Base-by-base conservation (phyloP, 1,284 basidiomycete species). In the Cutaneotrichosporon spelunceum region DNA sequence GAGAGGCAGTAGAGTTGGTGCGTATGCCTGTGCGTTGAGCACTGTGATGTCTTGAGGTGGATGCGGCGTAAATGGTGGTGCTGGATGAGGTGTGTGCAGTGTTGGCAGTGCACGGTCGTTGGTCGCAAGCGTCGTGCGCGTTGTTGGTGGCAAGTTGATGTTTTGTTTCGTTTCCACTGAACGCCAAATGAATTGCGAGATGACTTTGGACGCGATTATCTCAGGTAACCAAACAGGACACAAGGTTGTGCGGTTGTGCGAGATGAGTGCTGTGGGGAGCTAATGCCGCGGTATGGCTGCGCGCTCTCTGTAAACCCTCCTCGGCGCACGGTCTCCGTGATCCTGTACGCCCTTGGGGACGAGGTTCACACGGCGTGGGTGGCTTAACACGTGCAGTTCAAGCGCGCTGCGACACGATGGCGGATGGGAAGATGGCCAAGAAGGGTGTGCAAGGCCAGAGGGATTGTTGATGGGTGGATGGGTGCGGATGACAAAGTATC, bases 401-500 rank as follows among this genome's bases (percentile, higher is more conserved):
- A 27, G 48, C 13, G 27, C 48, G 48, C 24, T 27, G 26, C 24
- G 26, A 50, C 48, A 27, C 48, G 45, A 48, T 48, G 45, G 45
- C 21, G 29, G 23, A 33, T 34, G 23, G 33, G 6, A 10, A 23
- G 52, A 34, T 53, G 45, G 9, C 23, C 23, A 11, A 11, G 3
- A 48, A 48, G 45, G 45, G 34, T 14, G 39, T 53, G 52, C 21
- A 36, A 53, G 33, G 44, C 47, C 45, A 34, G 27, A 47, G 42
- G 7, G 45, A 16, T 19, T 52, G 47, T 14, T 50, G 59, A 56
- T 30, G 48, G 53, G 44, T 52, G 54, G 53, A 52, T 49, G 53
- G 42, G 53, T 6, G 9, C n/a, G 47, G 24, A 49, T 53, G 13
- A 21, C 36, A 42, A 19, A 24, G 14, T n/a, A 6, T 14, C 4